Evolutionary conservation across 176 grass and related monocot genomes (phyloP).

Genomic region (Oryza meyeriana): DNA sequence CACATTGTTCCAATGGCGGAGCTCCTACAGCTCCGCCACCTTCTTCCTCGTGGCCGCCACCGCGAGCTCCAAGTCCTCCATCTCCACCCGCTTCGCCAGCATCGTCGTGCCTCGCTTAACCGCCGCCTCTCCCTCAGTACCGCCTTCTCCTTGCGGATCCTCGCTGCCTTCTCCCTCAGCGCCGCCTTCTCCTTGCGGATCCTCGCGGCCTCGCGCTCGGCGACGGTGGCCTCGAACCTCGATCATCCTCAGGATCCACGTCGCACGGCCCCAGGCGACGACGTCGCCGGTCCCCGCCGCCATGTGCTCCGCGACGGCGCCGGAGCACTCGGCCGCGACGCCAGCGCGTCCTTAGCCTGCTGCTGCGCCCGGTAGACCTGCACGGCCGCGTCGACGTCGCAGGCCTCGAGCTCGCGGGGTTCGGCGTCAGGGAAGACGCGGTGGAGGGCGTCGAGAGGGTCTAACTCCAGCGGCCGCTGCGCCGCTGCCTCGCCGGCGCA

Average conservation of each 20-base stretch:
- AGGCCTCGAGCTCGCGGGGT: neutral
- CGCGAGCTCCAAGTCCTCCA: conserved; percentile 5
- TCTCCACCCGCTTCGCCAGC: neutral
- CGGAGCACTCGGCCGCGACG: neutral
- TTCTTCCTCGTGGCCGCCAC: neutral
- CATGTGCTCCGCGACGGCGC: neutral
- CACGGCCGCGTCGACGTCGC: neutral
- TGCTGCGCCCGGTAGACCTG: too few relatives aligned
- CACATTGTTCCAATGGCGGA: neutral
- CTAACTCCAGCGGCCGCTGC: neutral
- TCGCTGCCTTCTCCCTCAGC: neutral
- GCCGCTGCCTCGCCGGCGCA: neutral
- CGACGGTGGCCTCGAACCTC: neutral
- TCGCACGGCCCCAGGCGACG: conserved; percentile 6
- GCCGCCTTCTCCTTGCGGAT: neutral
- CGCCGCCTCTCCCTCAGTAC: neutral
- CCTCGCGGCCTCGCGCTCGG: neutral
- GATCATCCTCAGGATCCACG: neutral
- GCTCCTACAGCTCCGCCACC: conserved; percentile 29
- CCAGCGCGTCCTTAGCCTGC: neutral
- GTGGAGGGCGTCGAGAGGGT: conserved; percentile 9
- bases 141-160: neutral
- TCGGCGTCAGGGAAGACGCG: neutral
- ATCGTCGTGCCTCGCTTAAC: conserved; percentile 1
- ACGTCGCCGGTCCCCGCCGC: neutral